phyloP scores from a whole-genome alignment of 139 green algal species.

The Trebouxia sp. region DNA sequence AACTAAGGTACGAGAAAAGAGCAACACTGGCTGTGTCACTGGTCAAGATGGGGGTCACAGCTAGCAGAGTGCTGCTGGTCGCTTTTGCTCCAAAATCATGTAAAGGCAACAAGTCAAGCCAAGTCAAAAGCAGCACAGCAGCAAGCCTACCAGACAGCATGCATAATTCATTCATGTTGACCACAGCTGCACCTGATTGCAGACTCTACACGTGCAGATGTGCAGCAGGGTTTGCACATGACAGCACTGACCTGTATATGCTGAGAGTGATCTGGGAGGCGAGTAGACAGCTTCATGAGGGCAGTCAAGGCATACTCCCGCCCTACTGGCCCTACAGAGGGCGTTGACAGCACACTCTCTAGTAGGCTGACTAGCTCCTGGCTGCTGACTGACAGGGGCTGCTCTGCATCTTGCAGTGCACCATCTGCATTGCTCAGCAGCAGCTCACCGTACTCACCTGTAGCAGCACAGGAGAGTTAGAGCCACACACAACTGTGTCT shows the following conservation, averaged over 20 bases:
- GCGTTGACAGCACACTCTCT: conserved; percentile 44
- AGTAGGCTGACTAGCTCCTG: conserved; percentile 69
- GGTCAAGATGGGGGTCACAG: no score
- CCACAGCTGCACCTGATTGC: no score
- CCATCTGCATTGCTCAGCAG: conserved; percentile 57
- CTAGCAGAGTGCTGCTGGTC: no score
- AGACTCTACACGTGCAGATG: no score
- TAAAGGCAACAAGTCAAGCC: neutral
- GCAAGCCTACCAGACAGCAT: neutral
- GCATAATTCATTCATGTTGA: no score
- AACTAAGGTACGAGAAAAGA: neutral
- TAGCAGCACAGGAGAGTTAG: neutral
- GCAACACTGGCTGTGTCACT: no score
- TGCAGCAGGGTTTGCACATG: neutral
- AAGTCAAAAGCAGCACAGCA: neutral
- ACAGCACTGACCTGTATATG: conserved; percentile 17
- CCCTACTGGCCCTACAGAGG: neutral
- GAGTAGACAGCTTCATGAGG: conserved; percentile 83
- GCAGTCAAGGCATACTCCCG: conserved; percentile 80
- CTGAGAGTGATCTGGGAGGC: conserved; percentile 55
- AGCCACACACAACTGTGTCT: neutral
- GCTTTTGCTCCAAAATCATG: no score
- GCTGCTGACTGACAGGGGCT: conserved; percentile 40
- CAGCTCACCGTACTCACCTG: conserved; percentile 86
- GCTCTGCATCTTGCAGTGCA: conserved; percentile 72